Base-by-base conservation (phyloP, 1,284 basidiomycete species). In the Irpex rosettiformis region DNA sequence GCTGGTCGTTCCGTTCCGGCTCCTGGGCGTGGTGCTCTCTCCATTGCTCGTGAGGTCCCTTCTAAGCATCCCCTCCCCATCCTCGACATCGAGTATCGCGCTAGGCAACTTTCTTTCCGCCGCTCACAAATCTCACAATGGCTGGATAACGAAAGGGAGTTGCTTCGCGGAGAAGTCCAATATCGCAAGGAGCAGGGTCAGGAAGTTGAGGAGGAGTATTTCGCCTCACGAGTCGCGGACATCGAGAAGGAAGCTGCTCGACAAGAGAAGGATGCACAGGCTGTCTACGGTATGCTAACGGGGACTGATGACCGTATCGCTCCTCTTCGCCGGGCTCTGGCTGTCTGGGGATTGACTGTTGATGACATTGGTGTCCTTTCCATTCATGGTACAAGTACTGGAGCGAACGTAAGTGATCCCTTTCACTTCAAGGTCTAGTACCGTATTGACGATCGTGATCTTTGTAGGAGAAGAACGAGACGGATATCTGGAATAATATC, bases 331-430 rank as follows among this genome's bases (percentile, higher is more conserved):
- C 91, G 94, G 56, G 95, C 95, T 7, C 83, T 99, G 54, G 96
- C 97, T 58, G 91, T 98, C 54, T 99, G 95, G 94, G 96, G 95
- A 64, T 79, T 99, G 59, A 91, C 86, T 22, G 89, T 92, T 33
- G 96, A 99, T 72, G 93, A 97, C 62, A 88, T 99, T 64, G 93
- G 91, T 62, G 86, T 91, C 48, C 79, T 94, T 53, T 93, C 93
- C 24, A 94, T 96, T 63, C 94, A 96, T 67, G 94, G 94, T 48
- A 99, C 96, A 4, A 96, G 95, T 68, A 99, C 97, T 40, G 90
- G 88, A 67, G 96, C 96, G 37, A 99, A 99, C 74, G 84, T 85
- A 67, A 59, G 81, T 75, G 48, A 0, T n/a, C 13, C 3, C 40
- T 21, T 27, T 56, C 21, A 42, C 30, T 28, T 18, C 16, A 18